Percentiles rank a stretch among this genome's conserved stretches.
Evolutionary conservation across 163 green algal species (phyloP).

Genomic region (Chlamydomonas reinhardtii): DNA sequence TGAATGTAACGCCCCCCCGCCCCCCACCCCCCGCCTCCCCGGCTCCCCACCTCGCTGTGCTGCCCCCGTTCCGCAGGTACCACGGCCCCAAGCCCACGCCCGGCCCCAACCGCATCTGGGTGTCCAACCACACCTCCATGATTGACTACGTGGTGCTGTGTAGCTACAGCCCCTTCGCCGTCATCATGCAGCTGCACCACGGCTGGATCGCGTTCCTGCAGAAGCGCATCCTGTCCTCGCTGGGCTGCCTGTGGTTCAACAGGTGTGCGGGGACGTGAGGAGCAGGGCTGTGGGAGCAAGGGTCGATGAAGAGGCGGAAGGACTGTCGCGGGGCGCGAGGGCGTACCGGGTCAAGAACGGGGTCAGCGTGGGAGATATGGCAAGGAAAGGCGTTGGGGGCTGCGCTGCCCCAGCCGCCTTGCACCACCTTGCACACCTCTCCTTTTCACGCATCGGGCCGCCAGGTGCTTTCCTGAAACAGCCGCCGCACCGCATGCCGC

Average conservation of each 20-base stretch:
- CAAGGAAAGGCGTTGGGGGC: no score
- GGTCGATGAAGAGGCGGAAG: no score
- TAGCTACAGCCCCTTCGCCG: slow-evolving; percentile 92
- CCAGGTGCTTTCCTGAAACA: no score
- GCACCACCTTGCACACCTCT: no score
- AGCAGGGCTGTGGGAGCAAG: slow-evolving; percentile 38
- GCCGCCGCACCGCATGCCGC: not conserved
- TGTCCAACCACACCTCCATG: slow-evolving; percentile 99
- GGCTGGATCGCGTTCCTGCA: slow-evolving; percentile 96
- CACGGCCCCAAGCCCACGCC: slow-evolving; percentile 93
- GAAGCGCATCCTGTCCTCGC: slow-evolving; percentile 63
- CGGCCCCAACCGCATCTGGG: slow-evolving; percentile 88
- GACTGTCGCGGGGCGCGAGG: no score
- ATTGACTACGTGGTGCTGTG: slow-evolving; percentile 98
- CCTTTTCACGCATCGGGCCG: no score
- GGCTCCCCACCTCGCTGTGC: not conserved
- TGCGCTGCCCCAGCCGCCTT: no score
- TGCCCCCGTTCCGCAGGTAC: slow-evolving; percentile 69
- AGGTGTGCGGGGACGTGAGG: slow-evolving; percentile 82
- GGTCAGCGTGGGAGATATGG: no score
- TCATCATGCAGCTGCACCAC: slow-evolving; percentile 99
- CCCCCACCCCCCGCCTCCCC: not conserved
- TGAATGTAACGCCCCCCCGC: no score
- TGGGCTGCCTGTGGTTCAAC: slow-evolving; percentile 98
- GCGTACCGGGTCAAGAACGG: no score